Base-by-base conservation (phyloP, 2,329 filamentous ascomycete species). In the Orbilia quercus region DNA sequence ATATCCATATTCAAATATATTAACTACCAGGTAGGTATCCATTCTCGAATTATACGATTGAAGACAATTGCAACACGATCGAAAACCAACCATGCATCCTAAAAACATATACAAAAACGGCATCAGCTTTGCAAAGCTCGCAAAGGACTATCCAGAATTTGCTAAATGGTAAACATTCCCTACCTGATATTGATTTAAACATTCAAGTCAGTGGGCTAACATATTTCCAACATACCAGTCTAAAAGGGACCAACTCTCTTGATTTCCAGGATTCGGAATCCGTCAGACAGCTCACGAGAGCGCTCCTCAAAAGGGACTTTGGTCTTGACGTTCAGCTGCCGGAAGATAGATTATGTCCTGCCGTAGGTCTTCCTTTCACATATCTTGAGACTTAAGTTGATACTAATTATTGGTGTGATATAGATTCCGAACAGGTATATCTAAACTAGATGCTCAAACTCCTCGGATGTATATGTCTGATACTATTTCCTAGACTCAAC, bases 241-340 rank as follows among this genome's bases (percentile, higher is more conserved):
- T 87, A 31, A 86, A 84, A 76, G 75, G 80, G 54, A 85, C 85
- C 72, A 84, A 83, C 7, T 87, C 89, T 75, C 83, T 96, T 23
- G 88, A 97, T 81, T 98, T 98, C 77, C 89, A 87, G 57, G 86
- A 96, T 77, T 90, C 93, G 2, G 82, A 84, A 54, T 87, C 91
- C 20, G 87, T 96, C 7, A 86, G 90, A 77, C 82, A 85, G 77
- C 83, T 98, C 53, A 96, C 93, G 9, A 92, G 90, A 78, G 89
- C 89, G 16, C 84, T 97, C 1, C 83, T 98, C 16, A 87, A 86
- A 70, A 81, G 85, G 12, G 89, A 97, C 80, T 98, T 97, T 80
- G 85, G 84, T 11, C 81, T 98, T 7, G 78, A 83, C 0, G 82
- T 97, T 12, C 84, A 89, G 4, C 83, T 98, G 0, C 92, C 92